These are phyloP conservation scores for Candida mattraensis DNA, from an alignment of 805 yeast species.

Conservation along the genomic window DNA sequence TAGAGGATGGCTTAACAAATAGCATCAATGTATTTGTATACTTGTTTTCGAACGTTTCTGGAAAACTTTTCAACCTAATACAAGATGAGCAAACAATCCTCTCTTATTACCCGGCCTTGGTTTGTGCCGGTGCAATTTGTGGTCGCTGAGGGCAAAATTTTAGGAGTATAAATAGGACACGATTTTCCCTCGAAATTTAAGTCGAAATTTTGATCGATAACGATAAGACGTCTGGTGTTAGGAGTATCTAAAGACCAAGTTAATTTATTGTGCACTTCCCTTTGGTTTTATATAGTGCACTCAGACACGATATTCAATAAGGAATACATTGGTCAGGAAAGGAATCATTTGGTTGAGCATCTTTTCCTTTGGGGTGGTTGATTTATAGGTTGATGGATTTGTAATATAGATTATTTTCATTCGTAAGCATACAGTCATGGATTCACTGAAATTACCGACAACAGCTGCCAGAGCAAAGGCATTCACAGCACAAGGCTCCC, in stretches of 20 bases:
- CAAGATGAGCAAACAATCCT: not conserved
- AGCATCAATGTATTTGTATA: too few species aligned
- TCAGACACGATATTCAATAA: too few species aligned
- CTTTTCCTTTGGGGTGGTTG: conserved; percentile 21
- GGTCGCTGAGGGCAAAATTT: conserved; percentile 2
- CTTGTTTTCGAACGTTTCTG: too few species aligned
- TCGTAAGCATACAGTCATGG: conserved; percentile 43
- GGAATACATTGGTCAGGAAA: conserved; percentile 17
- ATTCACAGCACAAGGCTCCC: conserved; percentile 65
- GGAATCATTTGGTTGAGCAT: conserved; percentile 32
- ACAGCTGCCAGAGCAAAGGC: conserved; percentile 77
- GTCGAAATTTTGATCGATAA: conserved; percentile 6
- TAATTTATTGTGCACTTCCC: conserved; percentile 7
- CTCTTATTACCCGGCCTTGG: conserved; percentile 16
- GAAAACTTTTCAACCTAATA: too few species aligned
- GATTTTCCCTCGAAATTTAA: conserved; percentile 14
- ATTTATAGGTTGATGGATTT: conserved; percentile 19
- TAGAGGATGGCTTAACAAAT: too few species aligned
- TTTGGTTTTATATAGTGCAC: conserved; percentile 8
- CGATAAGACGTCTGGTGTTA: conserved; percentile 6
- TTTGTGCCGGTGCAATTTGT: too few species aligned
- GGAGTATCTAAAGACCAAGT: conserved; percentile 9
- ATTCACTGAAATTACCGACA: conserved; percentile 71
- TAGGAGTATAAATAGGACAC: conserved; percentile 24
- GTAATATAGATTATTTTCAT: conserved; percentile 15